Base-by-base conservation (phyloP, 441 rosid genomes). In the Manihot esculenta region DNA sequence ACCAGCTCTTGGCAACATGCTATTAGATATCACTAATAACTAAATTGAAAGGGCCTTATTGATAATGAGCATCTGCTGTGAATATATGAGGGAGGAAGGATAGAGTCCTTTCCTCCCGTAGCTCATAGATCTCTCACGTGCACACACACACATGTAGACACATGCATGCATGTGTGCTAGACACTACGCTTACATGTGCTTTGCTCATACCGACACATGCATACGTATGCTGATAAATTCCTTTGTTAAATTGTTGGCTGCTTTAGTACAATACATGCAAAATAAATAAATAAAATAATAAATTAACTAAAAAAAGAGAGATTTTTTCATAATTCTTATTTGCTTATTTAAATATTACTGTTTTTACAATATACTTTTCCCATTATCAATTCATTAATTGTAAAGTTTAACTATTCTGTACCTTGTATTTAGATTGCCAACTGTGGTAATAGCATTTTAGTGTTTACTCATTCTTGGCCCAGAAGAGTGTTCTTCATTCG, bases 361-460 rank as follows among this genome's bases (percentile, higher is more conserved):
- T 10, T 1, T 7, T 45, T 10, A 14, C 12, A 45, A 48, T 64
- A 48, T 53, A 3, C 62, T 54, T 7, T 42, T 41, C 35, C 30
- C 61, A 21, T 35, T 67, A 50, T 38, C 48, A 33, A 13, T 66
- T 12, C 35, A 68, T 27, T 68, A 15, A 68, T 44, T 11, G 23
- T 35, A 1, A 30, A 44, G 48, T 47, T 48, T 55, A 51, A 35
- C 42, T 30, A 21, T 10, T 17, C 18, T 20, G 13, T 38, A 47
- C 53, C 11, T 54, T 11, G 15, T 49, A 45, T 21, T 68, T 47
- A 33, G 56, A 50, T 41, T 62, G 27, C 44, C 14, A 45, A 27
- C 7, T 12, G 17, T 56, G 35, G 58, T 26, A 24, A 48, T 21
- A 10, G 33, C 8, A 18, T 57, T 18, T 70, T 13, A 47, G 27